Percentiles rank a stretch among this genome's conserved stretches.
phyloP scores from a whole-genome alignment of 2,329 filamentous ascomycete species.

The Berkeleyomyces basicola region DNA sequence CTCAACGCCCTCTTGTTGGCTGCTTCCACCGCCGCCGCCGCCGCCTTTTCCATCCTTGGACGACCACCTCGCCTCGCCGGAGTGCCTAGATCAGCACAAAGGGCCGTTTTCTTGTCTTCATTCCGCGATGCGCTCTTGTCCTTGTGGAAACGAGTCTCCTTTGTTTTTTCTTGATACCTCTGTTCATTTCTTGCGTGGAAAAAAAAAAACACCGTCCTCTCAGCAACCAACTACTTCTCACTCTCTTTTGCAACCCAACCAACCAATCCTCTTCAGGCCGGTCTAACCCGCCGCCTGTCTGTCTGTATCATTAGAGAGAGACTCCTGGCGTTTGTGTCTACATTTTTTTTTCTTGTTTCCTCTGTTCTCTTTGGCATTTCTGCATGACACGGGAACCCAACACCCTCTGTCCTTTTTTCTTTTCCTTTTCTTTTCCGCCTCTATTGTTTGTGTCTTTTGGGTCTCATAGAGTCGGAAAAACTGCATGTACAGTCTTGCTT shows the following conservation, averaged over 20 bases:
- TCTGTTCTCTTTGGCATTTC: background rate
- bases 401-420: background rate
- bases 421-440: background rate
- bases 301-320: constrained; percentile 13
- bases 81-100: background rate
- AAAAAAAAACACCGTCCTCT: background rate
- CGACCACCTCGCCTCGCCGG: background rate
- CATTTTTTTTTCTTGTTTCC: constrained; percentile 1
- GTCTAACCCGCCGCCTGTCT: background rate
- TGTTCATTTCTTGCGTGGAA: background rate
- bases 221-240: constrained; percentile 9
- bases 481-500: constrained; percentile 14
- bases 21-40: background rate
- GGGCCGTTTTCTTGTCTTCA: background rate
- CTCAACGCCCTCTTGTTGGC: background rate
- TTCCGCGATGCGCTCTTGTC: background rate
- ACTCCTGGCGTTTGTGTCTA: constrained; percentile 8
- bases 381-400: background rate
- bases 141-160: constrained; percentile 1
- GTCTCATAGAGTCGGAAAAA: background rate
- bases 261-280: background rate
- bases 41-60: background rate
- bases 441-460: background rate
- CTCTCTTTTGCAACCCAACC: constrained; percentile 10
- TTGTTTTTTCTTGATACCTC: constrained; percentile 1